Percentiles rank a stretch among this genome's conserved stretches.
These are phyloP conservation scores for Colletotrichum plurivorum DNA, from an alignment of 2,329 filamentous ascomycete genomes.

Conservation along the genomic window DNA sequence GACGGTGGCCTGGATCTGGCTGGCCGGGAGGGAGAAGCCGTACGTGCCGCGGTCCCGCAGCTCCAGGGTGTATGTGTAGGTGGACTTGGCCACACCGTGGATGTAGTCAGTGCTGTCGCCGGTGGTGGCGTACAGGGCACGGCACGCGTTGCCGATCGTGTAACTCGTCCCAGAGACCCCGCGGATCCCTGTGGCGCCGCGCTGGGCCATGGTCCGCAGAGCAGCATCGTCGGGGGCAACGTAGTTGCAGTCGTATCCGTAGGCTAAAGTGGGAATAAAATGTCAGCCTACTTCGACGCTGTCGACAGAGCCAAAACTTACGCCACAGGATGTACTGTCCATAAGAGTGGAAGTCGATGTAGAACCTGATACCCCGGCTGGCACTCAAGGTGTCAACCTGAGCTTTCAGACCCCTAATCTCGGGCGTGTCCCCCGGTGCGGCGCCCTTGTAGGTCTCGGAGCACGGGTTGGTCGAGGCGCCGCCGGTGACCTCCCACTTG, in stretches of 20 bases:
- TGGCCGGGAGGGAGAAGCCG: slow-evolving; percentile 38
- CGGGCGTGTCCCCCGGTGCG: slow-evolving; percentile 57
- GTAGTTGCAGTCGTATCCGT: slow-evolving; percentile 39
- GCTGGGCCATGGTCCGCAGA: slow-evolving; percentile 22
- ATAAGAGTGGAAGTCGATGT: slow-evolving; percentile 77
- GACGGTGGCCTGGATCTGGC: slow-evolving; percentile 40
- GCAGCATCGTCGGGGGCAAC: slow-evolving; percentile 37
- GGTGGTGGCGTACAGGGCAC: slow-evolving; percentile 41
- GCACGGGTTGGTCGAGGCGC: slow-evolving; percentile 64
- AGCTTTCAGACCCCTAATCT: slow-evolving; percentile 62
- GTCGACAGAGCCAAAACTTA: too few relatives aligned
- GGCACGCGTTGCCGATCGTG: slow-evolving; percentile 43
- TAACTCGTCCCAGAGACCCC: slow-evolving; percentile 41
- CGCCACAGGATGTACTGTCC: slow-evolving; percentile 57
- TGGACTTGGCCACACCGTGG: slow-evolving; percentile 40
- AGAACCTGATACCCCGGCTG: slow-evolving; percentile 68
- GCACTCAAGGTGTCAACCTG: slow-evolving; percentile 59
- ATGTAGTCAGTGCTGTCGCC: slow-evolving; percentile 44
- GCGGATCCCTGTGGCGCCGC: slow-evolving; percentile 35
- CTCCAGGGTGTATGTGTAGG: slow-evolving; percentile 40
- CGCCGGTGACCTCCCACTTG: slow-evolving; percentile 60
- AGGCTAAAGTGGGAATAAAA: too few relatives aligned
- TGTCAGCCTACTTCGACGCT: too few relatives aligned
- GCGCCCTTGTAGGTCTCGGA: slow-evolving; percentile 60
- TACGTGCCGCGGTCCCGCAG: slow-evolving; percentile 36